Evolutionary conservation across 148 eudicot species (phyloP).

Genomic region (Cornus controversa): DNA sequence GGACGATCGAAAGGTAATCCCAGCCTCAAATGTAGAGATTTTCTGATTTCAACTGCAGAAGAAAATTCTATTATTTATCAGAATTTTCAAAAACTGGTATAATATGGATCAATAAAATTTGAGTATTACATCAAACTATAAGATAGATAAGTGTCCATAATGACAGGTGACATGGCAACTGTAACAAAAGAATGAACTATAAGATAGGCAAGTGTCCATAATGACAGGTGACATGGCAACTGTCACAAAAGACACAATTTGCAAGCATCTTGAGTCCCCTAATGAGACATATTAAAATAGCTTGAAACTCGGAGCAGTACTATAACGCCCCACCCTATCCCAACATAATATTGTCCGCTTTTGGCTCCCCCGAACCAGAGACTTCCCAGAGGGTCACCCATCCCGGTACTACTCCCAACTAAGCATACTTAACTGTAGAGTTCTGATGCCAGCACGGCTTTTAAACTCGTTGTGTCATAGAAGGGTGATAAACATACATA

Average conservation of each 20-base stretch:
- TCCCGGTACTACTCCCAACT: too few species aligned
- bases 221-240: not conserved
- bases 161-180: not conserved
- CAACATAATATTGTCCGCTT: too few species aligned
- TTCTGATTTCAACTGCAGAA: slow-evolving; percentile 78
- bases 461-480: too few species aligned
- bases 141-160: not conserved
- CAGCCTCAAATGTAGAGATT: slow-evolving; percentile 78
- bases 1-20: slow-evolving; percentile 95
- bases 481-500: too few species aligned
- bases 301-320: not conserved
- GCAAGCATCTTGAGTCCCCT: not conserved
- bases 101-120: not conserved
- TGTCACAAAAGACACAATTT: not conserved
- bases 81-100: slow-evolving; percentile 1
- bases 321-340: too few species aligned
- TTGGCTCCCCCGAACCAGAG: too few species aligned
- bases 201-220: not conserved
- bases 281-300: not conserved
- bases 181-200: not conserved
- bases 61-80: not conserved
- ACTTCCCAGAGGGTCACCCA: too few species aligned
- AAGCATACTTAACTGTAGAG: too few species aligned
- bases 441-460: too few species aligned
- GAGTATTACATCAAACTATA: not conserved